Base-by-base conservation (phyloP, 164 flowering plant species). In the Platanus orientalis region DNA sequence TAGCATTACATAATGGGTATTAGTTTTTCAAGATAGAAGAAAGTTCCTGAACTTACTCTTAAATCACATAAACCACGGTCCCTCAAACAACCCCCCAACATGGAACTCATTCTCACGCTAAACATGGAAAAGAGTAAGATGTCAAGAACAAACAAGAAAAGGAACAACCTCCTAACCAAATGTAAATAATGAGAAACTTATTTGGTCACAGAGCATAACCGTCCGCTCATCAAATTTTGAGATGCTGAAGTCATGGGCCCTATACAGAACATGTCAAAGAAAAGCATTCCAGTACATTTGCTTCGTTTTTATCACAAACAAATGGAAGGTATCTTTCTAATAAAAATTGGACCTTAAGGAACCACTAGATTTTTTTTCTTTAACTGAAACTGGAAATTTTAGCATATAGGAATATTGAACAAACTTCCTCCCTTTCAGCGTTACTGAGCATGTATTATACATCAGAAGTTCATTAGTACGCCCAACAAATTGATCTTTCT, bases 81-180 rank as follows among this genome's bases (percentile, higher is more conserved):
- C 66, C 92, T 80, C 81, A 93, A 63, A 71, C 98, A 93, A n/a
- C n/a, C n/a, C n/a, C 54, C 92, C 91, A 71, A 93, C 91, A 70
- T 90, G 97, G 59, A 68, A 89, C 69, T 93, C 97, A 79, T 80
- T 90, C 69, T 93, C 98, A 78, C 98, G 90, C 97, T 93, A 24
- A 45, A 71, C 39, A 69, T 58, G n/a, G 44, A 50, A 60, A 52
- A 71, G 36, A 58, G 34, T 42, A 26, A 69, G 55, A 44, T 45
- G 32, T 63, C 20, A 64, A 28, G 17, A 66, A 40, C 23, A 67
- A 53, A 44, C 10, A 19, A 68, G 7, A 30, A 54, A 7, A n/a
- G 19, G n/a, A 57, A 52, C 40, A 56, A 60, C n/a, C n/a, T n/a
- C n/a, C n/a, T n/a, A n/a, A n/a, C 21, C 50, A 14, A 3, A 44